phyloP scores from a whole-genome alignment of 352 stramenopile species.

The Pythium grandisporangium region DNA sequence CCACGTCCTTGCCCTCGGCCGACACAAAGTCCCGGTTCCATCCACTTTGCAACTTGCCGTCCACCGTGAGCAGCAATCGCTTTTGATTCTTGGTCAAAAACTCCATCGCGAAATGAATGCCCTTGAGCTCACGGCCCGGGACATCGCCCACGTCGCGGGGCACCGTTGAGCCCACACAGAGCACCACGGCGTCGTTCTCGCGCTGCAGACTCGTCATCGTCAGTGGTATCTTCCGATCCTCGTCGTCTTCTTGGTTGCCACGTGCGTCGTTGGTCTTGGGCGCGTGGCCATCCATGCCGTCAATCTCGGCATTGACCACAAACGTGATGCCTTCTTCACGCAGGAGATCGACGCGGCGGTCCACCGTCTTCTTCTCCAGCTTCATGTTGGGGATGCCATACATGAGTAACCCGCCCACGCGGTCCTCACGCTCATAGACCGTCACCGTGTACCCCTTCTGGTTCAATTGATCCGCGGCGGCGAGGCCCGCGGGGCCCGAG shows the following conservation, averaged over 20 bases:
- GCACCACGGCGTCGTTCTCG: conserved; percentile 89
- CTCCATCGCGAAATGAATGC: conserved; percentile 96
- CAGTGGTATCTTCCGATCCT: no score
- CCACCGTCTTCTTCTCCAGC: conserved; percentile 96
- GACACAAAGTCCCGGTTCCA: conserved; percentile 95
- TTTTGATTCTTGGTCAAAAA: conserved; percentile 98
- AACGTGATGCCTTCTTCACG: conserved; percentile 96
- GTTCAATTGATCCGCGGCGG: conserved; percentile 95
- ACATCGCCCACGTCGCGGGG: conserved; percentile 88
- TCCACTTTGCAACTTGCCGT: conserved; percentile 93
- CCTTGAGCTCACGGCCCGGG: conserved; percentile 86
- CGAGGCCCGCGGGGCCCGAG: conserved; percentile 88
- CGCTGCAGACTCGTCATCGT: conserved; percentile 61
- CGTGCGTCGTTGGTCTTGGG: no score
- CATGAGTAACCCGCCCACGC: conserved; percentile 94
- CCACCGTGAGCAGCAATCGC: conserved; percentile 90
- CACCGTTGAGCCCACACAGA: conserved; percentile 93
- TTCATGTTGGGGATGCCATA: conserved; percentile 99
- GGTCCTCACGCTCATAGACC: conserved; percentile 96
- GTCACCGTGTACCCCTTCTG: conserved; percentile 96
- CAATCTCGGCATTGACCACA: conserved; percentile 93
- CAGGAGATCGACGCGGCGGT: conserved; percentile 92
- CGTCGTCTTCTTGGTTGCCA: no score
- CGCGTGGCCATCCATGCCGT: no score
- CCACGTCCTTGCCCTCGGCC: conserved; percentile 95